Conservation (phyloP, 2,329 filamentous ascomycete species). For the Arthrinium phaeospermum region DNA sequence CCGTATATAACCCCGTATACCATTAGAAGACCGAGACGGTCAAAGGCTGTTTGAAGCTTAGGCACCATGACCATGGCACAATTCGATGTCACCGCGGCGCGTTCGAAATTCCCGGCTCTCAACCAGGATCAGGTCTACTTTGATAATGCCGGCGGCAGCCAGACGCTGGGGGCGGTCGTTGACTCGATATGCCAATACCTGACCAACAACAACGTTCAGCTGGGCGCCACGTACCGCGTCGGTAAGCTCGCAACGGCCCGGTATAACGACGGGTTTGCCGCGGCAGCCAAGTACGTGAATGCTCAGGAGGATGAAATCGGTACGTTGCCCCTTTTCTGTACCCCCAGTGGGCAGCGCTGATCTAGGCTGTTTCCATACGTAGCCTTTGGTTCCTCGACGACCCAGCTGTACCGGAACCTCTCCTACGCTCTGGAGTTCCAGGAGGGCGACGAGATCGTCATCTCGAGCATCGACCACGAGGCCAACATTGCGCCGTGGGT, state of each 20-base stretch:
- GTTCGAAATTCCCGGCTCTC: constrained; percentile 72
- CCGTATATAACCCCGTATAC: neutral
- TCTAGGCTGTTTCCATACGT: neutral
- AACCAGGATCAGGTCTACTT: constrained; percentile 72
- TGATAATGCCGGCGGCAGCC: constrained; percentile 80
- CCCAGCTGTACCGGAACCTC: constrained; percentile 77
- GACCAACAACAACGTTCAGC: constrained; percentile 72
- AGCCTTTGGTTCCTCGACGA: constrained; percentile 77
- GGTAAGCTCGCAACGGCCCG: constrained; percentile 63
- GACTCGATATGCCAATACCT: constrained; percentile 71
- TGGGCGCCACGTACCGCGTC: constrained; percentile 72
- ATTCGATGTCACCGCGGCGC: constrained; percentile 62
- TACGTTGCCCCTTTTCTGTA: constrained; percentile 34
- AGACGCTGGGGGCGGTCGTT: constrained; percentile 70
- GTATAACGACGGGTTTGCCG: constrained; percentile 65
- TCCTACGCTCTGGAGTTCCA: constrained; percentile 59
- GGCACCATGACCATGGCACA: constrained; percentile 18
- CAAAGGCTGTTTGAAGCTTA: neutral
- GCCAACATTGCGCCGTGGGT: constrained; percentile 79
- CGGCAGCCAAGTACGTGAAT: constrained; percentile 75
- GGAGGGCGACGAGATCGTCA: constrained; percentile 68
- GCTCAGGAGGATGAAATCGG: constrained; percentile 69
- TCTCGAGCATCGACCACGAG: constrained; percentile 78
- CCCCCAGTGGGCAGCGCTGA: neutral
- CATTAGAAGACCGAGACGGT: neutral